phyloP scores from a whole-genome alignment of 305 asterid genomes.

The Fraxinus sp. region DNA sequence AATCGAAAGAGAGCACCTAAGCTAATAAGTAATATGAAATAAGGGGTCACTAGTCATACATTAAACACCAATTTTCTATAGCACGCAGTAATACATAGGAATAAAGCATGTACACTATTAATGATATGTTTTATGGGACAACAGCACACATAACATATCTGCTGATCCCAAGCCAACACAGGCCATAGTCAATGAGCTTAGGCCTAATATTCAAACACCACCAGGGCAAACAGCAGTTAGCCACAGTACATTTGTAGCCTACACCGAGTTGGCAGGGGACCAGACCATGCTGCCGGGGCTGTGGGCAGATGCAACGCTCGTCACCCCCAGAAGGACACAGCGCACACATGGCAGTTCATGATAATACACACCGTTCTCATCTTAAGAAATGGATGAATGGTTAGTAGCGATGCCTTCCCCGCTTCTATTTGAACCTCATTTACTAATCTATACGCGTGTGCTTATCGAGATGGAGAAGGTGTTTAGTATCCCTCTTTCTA shows the following conservation, averaged over 20 bases:
- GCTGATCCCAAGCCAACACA: background rate
- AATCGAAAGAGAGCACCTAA: background rate
- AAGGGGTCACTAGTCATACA: background rate
- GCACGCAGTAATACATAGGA: background rate
- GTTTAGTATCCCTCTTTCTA: background rate
- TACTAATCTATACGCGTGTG: slow-evolving; percentile 1
- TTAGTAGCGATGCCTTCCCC: background rate
- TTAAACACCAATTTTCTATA: slow-evolving; percentile 2
- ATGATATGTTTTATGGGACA: background rate
- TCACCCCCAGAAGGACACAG: background rate
- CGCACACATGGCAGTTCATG: background rate
- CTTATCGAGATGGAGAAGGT: background rate
- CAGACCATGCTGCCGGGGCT: background rate
- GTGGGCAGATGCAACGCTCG: background rate
- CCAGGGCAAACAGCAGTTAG: background rate
- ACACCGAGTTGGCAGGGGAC: background rate
- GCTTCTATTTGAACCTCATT: slow-evolving; percentile 10
- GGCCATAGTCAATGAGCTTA: background rate
- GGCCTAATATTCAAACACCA: background rate
- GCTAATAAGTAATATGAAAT: background rate
- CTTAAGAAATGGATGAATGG: background rate
- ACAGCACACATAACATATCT: background rate
- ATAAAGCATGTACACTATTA: background rate
- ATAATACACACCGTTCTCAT: background rate
- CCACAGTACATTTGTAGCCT: background rate